Evolutionary conservation across 495 filamentous ascomycete genomes (phyloP).

Genomic region (Penicillium paradoxum): DNA sequence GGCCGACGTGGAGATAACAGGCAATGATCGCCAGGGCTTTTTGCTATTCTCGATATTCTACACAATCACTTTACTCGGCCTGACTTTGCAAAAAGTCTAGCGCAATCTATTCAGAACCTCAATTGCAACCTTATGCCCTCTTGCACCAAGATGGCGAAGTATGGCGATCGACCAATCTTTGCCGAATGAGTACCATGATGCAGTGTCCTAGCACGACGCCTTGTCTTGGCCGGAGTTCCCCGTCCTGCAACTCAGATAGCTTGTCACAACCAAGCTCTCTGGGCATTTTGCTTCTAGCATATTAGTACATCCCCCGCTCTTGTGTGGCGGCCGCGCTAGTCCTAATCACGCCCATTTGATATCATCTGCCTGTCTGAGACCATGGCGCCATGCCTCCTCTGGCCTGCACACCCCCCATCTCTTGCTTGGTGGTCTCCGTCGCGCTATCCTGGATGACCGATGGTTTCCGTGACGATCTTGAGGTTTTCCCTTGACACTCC

Average conservation of each 20-base stretch:
- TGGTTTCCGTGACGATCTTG: constrained; percentile 24
- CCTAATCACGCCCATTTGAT: constrained; percentile 14
- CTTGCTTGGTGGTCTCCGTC: constrained; percentile 17
- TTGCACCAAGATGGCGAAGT: not conserved
- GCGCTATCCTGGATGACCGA: constrained; percentile 18
- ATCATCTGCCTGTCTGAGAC: constrained; percentile 5
- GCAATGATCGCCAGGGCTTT: constrained; percentile 22
- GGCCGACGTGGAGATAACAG: constrained; percentile 21
- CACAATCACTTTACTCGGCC: not conserved
- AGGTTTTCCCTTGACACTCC: constrained; percentile 5
- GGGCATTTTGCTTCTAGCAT: constrained; percentile 1
- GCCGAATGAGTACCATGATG: constrained; percentile 13
- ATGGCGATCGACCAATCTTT: constrained; percentile 19
- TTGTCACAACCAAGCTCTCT: constrained; percentile 21
- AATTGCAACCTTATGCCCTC: not conserved
- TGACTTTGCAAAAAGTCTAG: not conserved
- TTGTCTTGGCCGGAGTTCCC: constrained; percentile 20
- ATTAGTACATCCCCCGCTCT: constrained; percentile 1
- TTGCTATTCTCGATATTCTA: not conserved
- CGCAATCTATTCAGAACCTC: not conserved
- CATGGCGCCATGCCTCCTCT: constrained; percentile 5
- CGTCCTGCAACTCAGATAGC: constrained; percentile 13
- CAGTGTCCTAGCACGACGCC: not conserved
- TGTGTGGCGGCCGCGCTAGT: constrained; percentile 1
- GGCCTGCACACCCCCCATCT: not conserved